phyloP scores from a whole-genome alignment of 192 early-diverging fungal species.

The Podila minutissima region DNA sequence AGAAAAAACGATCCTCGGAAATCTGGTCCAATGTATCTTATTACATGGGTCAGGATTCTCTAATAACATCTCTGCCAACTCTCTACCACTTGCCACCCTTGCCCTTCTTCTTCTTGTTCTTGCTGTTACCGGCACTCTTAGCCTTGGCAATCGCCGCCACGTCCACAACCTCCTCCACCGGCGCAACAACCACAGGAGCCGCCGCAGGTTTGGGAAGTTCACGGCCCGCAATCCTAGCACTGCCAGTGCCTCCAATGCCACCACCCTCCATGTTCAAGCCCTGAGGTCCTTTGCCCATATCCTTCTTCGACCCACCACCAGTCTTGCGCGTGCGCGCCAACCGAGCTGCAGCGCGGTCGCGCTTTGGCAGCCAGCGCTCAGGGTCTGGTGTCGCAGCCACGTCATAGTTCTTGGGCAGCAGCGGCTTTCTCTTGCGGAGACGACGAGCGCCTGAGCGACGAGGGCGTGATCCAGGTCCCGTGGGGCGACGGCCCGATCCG shows the following conservation, averaged over 20 bases:
- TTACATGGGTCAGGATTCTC: too few relatives aligned
- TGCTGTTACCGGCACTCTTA: constrained; percentile 21
- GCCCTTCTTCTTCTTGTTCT: constrained; percentile 58
- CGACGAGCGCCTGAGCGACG: constrained; percentile 35
- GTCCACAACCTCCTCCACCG: constrained; percentile 14
- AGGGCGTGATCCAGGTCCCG: constrained; percentile 24
- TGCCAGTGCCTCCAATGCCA: constrained; percentile 77
- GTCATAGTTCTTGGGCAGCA: constrained; percentile 69
- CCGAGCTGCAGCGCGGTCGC: constrained; percentile 65
- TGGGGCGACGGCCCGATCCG: constrained; percentile 8
- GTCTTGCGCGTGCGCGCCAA: constrained; percentile 68
- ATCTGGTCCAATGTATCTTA: too few relatives aligned
- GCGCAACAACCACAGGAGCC: background rate
- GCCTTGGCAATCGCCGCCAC: constrained; percentile 23
- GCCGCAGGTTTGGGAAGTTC: constrained; percentile 23
- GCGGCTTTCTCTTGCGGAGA: constrained; percentile 66
- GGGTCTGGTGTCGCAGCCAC: constrained; percentile 63
- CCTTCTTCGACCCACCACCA: constrained; percentile 52
- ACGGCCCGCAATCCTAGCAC: constrained; percentile 70
- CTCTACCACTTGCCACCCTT: constrained; percentile 52
- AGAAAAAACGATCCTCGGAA: too few relatives aligned
- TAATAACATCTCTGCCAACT: too few relatives aligned
- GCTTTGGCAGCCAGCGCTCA: constrained; percentile 77
- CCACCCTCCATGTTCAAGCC: constrained; percentile 70
- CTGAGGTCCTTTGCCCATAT: constrained; percentile 68